A percentile compares a stretch with the other conserved stretches of the same genome.
These are phyloP conservation scores for Gonapodya prolifera DNA, from an alignment of 192 early-diverging fungal species.

Conservation along the genomic window DNA sequence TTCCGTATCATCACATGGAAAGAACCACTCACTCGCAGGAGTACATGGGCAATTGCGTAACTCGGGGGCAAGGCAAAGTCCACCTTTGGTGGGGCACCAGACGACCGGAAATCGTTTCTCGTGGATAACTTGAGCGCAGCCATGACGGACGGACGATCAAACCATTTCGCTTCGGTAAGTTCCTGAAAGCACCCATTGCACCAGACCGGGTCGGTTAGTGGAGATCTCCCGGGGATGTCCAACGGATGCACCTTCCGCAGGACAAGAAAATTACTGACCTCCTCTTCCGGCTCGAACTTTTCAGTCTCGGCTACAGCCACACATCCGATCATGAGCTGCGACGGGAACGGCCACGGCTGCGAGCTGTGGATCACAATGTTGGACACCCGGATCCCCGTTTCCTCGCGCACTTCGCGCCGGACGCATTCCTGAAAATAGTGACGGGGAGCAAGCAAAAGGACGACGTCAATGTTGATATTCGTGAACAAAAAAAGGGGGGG, in stretches of 20 bases:
- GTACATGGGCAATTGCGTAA: not conserved
- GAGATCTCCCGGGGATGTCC: no score
- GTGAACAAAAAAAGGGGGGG: not conserved
- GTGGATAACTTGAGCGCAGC: slow-evolving; percentile 19
- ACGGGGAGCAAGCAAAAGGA: no score
- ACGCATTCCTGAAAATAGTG: slow-evolving; percentile 11
- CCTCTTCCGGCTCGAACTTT: slow-evolving; percentile 1
- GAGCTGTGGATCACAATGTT: slow-evolving; percentile 31
- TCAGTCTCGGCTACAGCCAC: slow-evolving; percentile 12
- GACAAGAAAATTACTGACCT: not conserved
- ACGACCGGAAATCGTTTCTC: not conserved
- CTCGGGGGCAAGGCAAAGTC: not conserved
- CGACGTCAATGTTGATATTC: no score
- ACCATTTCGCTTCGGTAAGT: slow-evolving; percentile 2
- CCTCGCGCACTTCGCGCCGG: slow-evolving; percentile 34
- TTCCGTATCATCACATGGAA: no score
- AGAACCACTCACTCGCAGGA: not conserved
- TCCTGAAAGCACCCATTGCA: not conserved
- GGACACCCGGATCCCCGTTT: slow-evolving; percentile 26
- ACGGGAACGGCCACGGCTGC: slow-evolving; percentile 54
- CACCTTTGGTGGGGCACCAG: slow-evolving; percentile 1
- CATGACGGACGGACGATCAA: slow-evolving; percentile 16
- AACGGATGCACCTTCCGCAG: no score
- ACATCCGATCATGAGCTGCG: slow-evolving; percentile 32
- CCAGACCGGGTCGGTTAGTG: no score